Evolutionary conservation across 495 filamentous ascomycete species (phyloP).

Genomic region (Talaromyces adpressus): DNA sequence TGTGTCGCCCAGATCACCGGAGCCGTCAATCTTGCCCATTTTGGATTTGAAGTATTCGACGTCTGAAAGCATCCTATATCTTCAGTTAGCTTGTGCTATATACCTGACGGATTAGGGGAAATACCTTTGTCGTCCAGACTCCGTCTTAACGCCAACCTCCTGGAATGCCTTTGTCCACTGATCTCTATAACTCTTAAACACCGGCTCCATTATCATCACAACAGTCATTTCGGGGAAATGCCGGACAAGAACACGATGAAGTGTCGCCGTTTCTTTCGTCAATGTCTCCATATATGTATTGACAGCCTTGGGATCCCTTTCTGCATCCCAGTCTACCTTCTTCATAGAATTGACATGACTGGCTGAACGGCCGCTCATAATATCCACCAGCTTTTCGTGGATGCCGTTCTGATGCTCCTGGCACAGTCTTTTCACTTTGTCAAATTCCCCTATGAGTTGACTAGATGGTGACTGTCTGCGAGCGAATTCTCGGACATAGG

Average conservation of each 20-base stretch:
- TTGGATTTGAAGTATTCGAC: slow-evolving; percentile 67
- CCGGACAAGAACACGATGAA: slow-evolving; percentile 82
- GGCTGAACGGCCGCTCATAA: slow-evolving; percentile 76
- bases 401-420: slow-evolving; percentile 93
- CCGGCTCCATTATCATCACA: slow-evolving; percentile 79
- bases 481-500: slow-evolving; percentile 86
- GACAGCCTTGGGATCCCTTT: slow-evolving; percentile 24
- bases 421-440: slow-evolving; percentile 80
- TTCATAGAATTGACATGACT: slow-evolving; percentile 69
- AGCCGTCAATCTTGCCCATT: slow-evolving; percentile 74
- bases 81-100: neutral
- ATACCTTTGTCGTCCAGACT: slow-evolving; percentile 66
- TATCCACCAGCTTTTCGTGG: slow-evolving; percentile 91
- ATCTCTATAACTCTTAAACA: slow-evolving; percentile 80
- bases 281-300: slow-evolving; percentile 88
- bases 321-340: slow-evolving; percentile 66
- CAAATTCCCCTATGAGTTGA: slow-evolving; percentile 77
- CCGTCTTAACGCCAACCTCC: slow-evolving; percentile 57
- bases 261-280: slow-evolving; percentile 77
- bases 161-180: slow-evolving; percentile 73
- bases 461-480: slow-evolving; percentile 65
- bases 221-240: slow-evolving; percentile 76
- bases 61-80: slow-evolving; percentile 68
- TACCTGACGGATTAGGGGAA: slow-evolving; percentile 15
- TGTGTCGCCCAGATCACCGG: slow-evolving; percentile 60